phyloP scores from a whole-genome alignment of 805 yeast genomes.

The Saccharomycopsis sp. region DNA sequence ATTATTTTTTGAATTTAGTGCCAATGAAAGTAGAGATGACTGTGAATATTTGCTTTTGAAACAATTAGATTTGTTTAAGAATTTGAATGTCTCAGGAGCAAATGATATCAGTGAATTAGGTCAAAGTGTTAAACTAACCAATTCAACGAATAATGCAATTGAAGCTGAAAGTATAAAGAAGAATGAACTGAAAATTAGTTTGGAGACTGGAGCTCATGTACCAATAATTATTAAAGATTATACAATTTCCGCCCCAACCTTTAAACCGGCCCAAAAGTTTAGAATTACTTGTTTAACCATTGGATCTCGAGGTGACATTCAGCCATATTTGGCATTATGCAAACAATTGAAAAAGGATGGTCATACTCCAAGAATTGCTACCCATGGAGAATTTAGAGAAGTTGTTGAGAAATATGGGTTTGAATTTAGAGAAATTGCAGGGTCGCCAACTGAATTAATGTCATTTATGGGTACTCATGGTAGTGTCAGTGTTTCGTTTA shows the following conservation, averaged over 20 bases:
- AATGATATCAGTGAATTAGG: conserved; percentile 16
- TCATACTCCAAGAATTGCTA: conserved; percentile 75
- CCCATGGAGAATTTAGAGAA: conserved; percentile 72
- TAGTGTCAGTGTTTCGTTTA: conserved; percentile 70
- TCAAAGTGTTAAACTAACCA: conserved; percentile 30
- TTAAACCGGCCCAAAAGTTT: conserved; percentile 46
- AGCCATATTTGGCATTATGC: conserved; percentile 89
- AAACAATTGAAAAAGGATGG: conserved; percentile 75
- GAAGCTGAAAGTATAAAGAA: conserved; percentile 56
- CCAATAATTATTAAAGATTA: conserved; percentile 66
- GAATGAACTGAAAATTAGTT: conserved; percentile 59
- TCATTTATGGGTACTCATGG: conserved; percentile 89
- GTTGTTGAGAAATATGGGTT: conserved; percentile 70
- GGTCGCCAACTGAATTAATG: conserved; percentile 91
- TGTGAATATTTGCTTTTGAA: conserved; percentile 49
- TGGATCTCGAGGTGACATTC: conserved; percentile 96
- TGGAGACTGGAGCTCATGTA: conserved; percentile 48
- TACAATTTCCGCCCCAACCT: conserved; percentile 34
- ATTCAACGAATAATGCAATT: conserved; percentile 26
- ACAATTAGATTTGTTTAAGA: conserved; percentile 39
- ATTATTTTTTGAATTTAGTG: conserved; percentile 68
- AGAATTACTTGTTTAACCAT: conserved; percentile 72
- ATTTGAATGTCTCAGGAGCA: conserved; percentile 14
- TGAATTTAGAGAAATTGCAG: conserved; percentile 71
- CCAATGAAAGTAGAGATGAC: conserved; percentile 60